Conservation (phyloP, 768 basidiomycete species). For the Auricularia sp. region DNA sequence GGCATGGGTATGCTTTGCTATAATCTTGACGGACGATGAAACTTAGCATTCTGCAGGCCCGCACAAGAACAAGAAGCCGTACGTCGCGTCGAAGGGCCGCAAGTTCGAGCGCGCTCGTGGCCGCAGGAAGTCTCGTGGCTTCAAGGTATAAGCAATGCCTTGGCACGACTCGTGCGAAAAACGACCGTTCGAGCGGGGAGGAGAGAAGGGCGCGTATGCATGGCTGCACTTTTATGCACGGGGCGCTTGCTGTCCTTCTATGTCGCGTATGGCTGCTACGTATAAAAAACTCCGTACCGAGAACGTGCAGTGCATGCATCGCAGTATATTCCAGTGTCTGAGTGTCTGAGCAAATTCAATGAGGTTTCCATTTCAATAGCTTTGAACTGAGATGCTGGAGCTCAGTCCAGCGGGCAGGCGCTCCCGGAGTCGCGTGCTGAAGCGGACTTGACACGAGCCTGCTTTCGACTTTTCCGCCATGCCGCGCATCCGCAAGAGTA, state of each 20-base stretch:
- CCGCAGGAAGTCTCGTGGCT: slow-evolving; percentile 95
- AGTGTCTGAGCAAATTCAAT: background rate
- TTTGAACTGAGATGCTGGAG: too few species aligned
- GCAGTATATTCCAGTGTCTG: background rate
- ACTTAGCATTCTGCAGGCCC: slow-evolving; percentile 38
- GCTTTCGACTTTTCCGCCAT: slow-evolving; percentile 7
- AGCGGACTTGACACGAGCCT: background rate
- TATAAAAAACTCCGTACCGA: slow-evolving; percentile 1
- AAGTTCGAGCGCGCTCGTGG: slow-evolving; percentile 99
- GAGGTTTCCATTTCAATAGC: too few species aligned
- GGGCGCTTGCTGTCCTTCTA: slow-evolving; percentile 1
- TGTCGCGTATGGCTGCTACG: background rate
- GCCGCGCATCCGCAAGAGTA: slow-evolving; percentile 18
- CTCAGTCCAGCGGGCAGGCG: too few species aligned
- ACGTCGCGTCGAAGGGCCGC: slow-evolving; percentile 92
- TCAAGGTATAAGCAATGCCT: slow-evolving; percentile 68
- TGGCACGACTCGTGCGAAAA: background rate
- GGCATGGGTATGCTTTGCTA: slow-evolving; percentile 59
- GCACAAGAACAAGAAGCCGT: slow-evolving; percentile 98
- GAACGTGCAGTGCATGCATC: background rate
- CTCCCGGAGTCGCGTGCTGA: too few species aligned
- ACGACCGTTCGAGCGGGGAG: background rate
- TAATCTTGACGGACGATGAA: background rate
- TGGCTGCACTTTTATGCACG: background rate
- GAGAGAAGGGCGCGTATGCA: background rate